phyloP scores from a whole-genome alignment of 2,329 filamentous ascomycete species.

The Leptographium procerum region DNA sequence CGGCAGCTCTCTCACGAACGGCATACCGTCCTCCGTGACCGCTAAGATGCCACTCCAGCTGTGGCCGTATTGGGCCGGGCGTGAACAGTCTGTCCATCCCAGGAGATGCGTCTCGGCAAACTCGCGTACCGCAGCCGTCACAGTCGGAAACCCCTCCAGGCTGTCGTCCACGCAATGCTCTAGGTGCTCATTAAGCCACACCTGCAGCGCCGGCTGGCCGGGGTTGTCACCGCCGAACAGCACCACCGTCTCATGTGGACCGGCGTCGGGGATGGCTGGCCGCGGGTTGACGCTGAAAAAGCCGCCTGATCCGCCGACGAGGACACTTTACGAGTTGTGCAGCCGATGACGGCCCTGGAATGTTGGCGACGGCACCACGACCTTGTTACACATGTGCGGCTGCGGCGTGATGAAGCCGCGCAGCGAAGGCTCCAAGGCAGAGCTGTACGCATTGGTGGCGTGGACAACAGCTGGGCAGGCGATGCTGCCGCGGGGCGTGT shows the following conservation, averaged over 20 bases:
- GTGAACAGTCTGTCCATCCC: neutral
- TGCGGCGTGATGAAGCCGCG: neutral
- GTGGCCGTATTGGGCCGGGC: neutral
- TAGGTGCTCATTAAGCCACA: neutral
- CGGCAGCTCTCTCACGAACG: constrained; percentile 1
- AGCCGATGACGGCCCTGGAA: neutral
- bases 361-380: neutral
- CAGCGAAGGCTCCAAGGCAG: neutral
- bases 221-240: constrained; percentile 2
- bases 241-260: neutral
- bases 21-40: neutral
- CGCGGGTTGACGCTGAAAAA: constrained; percentile 4
- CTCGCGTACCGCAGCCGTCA: neutral
- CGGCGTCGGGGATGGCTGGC: neutral
- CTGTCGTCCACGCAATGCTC: constrained; percentile 4
- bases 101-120: neutral
- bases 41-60: constrained; percentile 5
- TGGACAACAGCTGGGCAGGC: neutral
- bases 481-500: neutral
- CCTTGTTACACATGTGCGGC: constrained; percentile 5
- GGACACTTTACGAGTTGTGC: neutral
- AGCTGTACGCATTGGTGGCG: constrained; percentile 4
- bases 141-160: neutral
- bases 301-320: neutral
- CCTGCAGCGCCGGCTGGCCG: neutral